A percentile compares a stretch with the other conserved stretches of the same genome.
phyloP scores from a whole-genome alignment of 768 basidiomycete species.

The Tricholoma sp. region DNA sequence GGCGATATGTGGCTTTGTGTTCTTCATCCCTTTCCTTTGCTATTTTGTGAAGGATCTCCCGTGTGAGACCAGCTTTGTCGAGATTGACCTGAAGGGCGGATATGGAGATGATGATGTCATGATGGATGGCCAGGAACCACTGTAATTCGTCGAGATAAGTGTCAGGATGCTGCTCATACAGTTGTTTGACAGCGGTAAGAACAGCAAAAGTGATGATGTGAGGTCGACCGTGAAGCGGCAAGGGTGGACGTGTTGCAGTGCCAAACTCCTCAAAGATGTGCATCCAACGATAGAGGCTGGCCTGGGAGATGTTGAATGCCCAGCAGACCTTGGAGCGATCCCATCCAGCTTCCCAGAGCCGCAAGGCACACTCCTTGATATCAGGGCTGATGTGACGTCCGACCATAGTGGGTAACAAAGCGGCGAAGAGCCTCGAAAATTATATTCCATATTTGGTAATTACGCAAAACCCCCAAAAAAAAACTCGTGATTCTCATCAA shows the following conservation, averaged over 20 bases:
- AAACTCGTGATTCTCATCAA: no score
- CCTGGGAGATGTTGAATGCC: conserved; percentile 17
- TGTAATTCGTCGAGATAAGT: neutral
- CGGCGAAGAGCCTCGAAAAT: no score
- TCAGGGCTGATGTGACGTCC: conserved; percentile 3
- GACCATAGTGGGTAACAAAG: no score
- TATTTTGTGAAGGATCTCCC: no score
- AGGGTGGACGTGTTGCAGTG: conserved; percentile 11
- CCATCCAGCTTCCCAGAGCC: conserved; percentile 20
- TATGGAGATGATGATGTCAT: neutral
- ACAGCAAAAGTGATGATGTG: conserved; percentile 13
- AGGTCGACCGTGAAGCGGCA: conserved; percentile 13
- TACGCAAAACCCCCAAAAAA: no score
- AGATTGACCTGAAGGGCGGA: no score
- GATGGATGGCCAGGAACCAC: neutral
- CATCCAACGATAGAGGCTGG: conserved; percentile 22
- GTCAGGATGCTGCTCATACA: neutral
- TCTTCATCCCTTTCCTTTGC: no score
- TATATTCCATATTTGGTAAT: no score
- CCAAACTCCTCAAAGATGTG: conserved; percentile 16
- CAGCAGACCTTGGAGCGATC: conserved; percentile 12
- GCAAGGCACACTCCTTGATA: conserved; percentile 21
- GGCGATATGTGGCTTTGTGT: no score
- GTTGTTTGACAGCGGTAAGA: conserved; percentile 10
- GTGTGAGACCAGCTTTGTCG: no score